phyloP scores from a whole-genome alignment of 1,139 yeast genomes.

The Candida buenavistaensis region DNA sequence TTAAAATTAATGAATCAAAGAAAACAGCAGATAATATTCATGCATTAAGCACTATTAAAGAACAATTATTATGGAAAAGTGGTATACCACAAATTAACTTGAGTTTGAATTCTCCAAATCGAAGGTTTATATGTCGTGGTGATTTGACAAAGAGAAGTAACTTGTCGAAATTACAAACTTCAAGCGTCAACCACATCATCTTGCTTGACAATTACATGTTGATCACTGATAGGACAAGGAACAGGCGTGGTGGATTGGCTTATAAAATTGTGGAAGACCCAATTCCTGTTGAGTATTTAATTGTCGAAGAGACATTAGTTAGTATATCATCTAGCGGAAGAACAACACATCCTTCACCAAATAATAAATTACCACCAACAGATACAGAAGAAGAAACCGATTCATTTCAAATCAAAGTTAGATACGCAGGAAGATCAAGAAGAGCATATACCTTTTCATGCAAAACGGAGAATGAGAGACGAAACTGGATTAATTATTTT shows the following conservation, averaged over 20 bases:
- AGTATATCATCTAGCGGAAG: too few relatives aligned
- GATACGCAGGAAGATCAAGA: conserved; percentile 49
- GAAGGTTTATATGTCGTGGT: conserved; percentile 63
- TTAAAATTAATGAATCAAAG: conserved; percentile 50
- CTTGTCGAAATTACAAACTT: conserved; percentile 45
- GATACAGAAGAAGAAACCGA: conserved; percentile 33
- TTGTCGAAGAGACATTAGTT: conserved; percentile 43
- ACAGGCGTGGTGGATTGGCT: conserved; percentile 23
- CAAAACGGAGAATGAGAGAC: conserved; percentile 53
- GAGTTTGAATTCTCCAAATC: conserved; percentile 53
- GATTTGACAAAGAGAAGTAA: conserved; percentile 64
- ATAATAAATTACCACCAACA: conserved; percentile 1
- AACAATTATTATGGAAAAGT: conserved; percentile 51
- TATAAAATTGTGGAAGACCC: conserved; percentile 57
- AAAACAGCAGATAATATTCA: conserved; percentile 55
- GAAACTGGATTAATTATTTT: conserved; percentile 60
- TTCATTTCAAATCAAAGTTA: conserved; percentile 37
- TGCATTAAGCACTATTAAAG: conserved; percentile 45
- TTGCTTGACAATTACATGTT: conserved; percentile 72
- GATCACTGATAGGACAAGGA: conserved; percentile 54
- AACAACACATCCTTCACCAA: too few relatives aligned
- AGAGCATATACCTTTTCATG: conserved; percentile 57
- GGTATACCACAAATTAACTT: conserved; percentile 43
- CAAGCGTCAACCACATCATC: conserved; percentile 53
- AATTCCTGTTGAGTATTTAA: conserved; percentile 58